Base-by-base conservation (phyloP, 345 rosid genomes). In the Mercurialis annua region DNA sequence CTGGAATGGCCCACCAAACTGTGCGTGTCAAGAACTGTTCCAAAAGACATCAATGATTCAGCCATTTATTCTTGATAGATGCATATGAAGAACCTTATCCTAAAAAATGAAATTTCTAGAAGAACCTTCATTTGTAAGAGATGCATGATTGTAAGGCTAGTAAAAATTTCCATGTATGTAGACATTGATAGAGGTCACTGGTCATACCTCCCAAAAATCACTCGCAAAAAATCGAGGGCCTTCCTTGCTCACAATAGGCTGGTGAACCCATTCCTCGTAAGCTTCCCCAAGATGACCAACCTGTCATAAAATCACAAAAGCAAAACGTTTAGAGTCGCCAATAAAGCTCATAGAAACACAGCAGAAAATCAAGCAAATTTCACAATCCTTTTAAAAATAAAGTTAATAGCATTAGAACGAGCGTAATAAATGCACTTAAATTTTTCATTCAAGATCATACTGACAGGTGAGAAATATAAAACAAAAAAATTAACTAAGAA, bases 251-350 rank as follows among this genome's bases (percentile, higher is more conserved):
- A 86, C 88, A 61, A 95, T 95, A 71, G 98, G 99, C 76, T 92
- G 97, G 79, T 95, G 99, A 71, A 92, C 94, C 99, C 98, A 95
- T 70, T 90, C 92, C 75, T 95, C 87, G 76, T 95, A 95, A 59
- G 73, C 76, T 81, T 95, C 98, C 61, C 97, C 99, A 58, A 92
- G 97, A 86, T 95, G 88, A 66, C 99, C 99, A 72, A 95, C 99
- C 99, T 95, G 78, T 17, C 0, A 40, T 7, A 65, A n/a, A 68
- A 50, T 40, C 53, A 48, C 64, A 51, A 42, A 12, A 57, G 11
- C 59, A 50, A n/a, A n/a, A n/a, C n/a, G n/a, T n/a, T 69, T 61
- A 53, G 61, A 57, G 61, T 46, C 59, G 34, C 58, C 38, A 52
- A 53, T 58, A 0, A 17, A 23, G 48, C 10, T 31, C 30, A 57